phyloP scores from a whole-genome alignment of 2,329 filamentous ascomycete species.

The Fusarium succisae region DNA sequence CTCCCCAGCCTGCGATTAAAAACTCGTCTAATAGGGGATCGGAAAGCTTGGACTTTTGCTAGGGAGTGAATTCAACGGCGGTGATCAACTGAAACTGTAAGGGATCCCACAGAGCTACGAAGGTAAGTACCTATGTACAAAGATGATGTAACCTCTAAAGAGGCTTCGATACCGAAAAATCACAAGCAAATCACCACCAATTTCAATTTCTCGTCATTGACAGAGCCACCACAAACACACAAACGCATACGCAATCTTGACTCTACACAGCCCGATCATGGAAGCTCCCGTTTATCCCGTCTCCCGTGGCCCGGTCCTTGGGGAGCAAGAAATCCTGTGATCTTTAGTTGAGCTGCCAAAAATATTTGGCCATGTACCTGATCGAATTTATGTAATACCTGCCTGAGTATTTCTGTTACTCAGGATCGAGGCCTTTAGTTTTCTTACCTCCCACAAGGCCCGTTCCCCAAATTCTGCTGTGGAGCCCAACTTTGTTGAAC shows the following conservation, averaged over 20 bases:
- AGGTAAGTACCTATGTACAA: background rate
- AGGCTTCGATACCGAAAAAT: background rate
- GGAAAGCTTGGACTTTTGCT: constrained; percentile 18
- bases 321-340: background rate
- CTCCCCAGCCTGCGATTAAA: constrained; percentile 29
- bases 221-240: constrained; percentile 8
- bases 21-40: constrained; percentile 29
- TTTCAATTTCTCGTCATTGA: background rate
- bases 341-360: background rate
- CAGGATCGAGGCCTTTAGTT: background rate
- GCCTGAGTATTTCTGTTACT: background rate
- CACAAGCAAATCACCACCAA: background rate
- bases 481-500: constrained; percentile 15
- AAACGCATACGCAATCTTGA: constrained; percentile 21
- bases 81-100: constrained; percentile 11
- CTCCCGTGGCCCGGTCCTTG: background rate
- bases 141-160: constrained; percentile 14
- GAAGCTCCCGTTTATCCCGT: constrained; percentile 18
- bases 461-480: constrained; percentile 14
- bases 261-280: constrained; percentile 20
- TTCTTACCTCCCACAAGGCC: background rate
- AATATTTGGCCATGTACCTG: no score
- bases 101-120: background rate
- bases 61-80: constrained; percentile 4
- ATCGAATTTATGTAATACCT: background rate